Conservation (phyloP, 805 yeast genomes). For the Starmerella bombi region DNA sequence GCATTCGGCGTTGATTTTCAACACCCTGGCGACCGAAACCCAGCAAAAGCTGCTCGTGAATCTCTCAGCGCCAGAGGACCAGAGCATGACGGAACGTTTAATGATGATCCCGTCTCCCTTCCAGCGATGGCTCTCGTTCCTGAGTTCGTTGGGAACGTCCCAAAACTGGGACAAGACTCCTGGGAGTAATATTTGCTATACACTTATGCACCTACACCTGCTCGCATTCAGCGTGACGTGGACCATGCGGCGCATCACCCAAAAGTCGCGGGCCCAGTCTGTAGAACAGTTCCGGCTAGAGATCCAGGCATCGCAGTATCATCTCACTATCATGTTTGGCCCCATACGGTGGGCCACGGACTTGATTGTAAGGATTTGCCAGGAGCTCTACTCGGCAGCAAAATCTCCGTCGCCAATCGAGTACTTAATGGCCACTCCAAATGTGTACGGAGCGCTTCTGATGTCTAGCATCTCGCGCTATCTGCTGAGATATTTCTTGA, state of each 20-base stretch:
- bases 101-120: slow-evolving; percentile 58
- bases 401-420: slow-evolving; percentile 9
- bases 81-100: slow-evolving; percentile 51
- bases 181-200: slow-evolving; percentile 43
- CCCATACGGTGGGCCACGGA: slow-evolving; percentile 78
- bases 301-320: slow-evolving; percentile 22
- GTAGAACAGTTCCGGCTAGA: slow-evolving; percentile 34
- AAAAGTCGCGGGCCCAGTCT: slow-evolving; percentile 11
- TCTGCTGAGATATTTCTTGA: slow-evolving; percentile 26
- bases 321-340: slow-evolving; percentile 39
- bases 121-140: slow-evolving; percentile 58
- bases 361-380: slow-evolving; percentile 54
- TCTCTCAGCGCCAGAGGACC: slow-evolving; percentile 53
- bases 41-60: slow-evolving; percentile 66
- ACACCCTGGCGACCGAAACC: slow-evolving; percentile 45
- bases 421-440: slow-evolving; percentile 4
- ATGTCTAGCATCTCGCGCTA: slow-evolving; percentile 29
- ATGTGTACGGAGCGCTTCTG: slow-evolving; percentile 26
- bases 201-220: slow-evolving; percentile 52
- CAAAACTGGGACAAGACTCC: slow-evolving; percentile 35
- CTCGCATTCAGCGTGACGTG: slow-evolving; percentile 62
- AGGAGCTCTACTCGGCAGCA: slow-evolving; percentile 38
- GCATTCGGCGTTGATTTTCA: slow-evolving; percentile 28
- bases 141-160: slow-evolving; percentile 47
- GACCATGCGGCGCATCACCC: slow-evolving; percentile 36